phyloP scores from a whole-genome alignment of 495 filamentous ascomycete species.

The Bryoglossum gracile region DNA sequence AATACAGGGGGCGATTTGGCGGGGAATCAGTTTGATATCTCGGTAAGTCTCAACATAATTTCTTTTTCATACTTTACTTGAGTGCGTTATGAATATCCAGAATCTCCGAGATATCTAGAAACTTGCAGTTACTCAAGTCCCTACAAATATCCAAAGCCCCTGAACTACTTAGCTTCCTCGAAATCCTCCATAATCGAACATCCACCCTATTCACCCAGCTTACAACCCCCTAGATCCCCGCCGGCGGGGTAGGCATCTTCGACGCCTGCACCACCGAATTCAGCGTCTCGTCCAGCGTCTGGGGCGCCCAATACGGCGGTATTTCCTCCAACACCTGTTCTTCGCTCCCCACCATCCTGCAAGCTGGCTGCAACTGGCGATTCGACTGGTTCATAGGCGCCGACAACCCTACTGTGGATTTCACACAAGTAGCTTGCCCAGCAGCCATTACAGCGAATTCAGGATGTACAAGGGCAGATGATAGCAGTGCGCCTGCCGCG shows the following conservation, averaged over 20 bases:
- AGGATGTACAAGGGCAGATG: conserved; percentile 30
- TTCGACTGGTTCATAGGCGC: conserved; percentile 59
- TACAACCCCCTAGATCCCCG: conserved; percentile 44
- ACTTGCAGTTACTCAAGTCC: too few species aligned
- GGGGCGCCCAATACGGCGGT: conserved; percentile 60
- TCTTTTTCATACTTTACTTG: too few species aligned
- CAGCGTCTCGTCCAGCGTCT: conserved; percentile 47
- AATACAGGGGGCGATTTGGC: conserved; percentile 45
- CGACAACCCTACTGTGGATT: conserved; percentile 53
- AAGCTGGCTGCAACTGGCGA: conserved; percentile 59
- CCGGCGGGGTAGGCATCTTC: conserved; percentile 57
- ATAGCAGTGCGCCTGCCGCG: background rate
- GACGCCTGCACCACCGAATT: conserved; percentile 57
- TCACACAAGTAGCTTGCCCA: conserved; percentile 47
- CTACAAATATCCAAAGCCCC: too few species aligned
- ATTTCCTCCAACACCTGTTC: conserved; percentile 45
- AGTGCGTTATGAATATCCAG: too few species aligned
- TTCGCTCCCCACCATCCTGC: conserved; percentile 46
- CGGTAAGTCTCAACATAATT: conserved; percentile 11
- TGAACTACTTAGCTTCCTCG: too few species aligned
- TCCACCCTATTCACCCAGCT: background rate
- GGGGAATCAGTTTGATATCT: conserved; percentile 34
- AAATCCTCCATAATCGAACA: too few species aligned
- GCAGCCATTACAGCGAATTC: conserved; percentile 48
- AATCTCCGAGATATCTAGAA: too few species aligned